Evolutionary conservation across 208 protist species (phyloP).

Genomic region (Trypanosoma boissoni): DNA sequence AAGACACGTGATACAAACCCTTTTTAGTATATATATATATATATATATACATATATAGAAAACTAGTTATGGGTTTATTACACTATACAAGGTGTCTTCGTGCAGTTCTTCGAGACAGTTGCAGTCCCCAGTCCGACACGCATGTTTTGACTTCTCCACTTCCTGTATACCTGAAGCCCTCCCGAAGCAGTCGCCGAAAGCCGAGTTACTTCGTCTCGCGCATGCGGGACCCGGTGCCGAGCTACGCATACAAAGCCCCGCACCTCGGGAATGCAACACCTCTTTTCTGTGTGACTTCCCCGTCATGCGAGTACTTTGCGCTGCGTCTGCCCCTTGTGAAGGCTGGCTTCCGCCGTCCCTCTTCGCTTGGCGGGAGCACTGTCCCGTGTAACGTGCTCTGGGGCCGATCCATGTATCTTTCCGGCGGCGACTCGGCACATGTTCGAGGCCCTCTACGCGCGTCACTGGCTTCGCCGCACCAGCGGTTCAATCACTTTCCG

Average conservation of each 20-base stretch:
- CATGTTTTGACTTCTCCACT: too few species aligned
- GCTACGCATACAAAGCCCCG: constrained; percentile 30
- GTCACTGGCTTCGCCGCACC: constrained; percentile 27
- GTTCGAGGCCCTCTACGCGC: constrained; percentile 13
- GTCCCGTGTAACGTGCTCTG: constrained; percentile 68
- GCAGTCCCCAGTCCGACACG: too few species aligned
- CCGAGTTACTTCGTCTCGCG: constrained; percentile 77
- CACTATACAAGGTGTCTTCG: too few species aligned
- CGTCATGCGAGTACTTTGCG: constrained; percentile 95
- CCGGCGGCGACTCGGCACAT: constrained; percentile 9
- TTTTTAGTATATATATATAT: too few species aligned
- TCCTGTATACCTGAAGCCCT: constrained; percentile 74
- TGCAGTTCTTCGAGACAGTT: too few species aligned
- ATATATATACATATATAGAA: too few species aligned
- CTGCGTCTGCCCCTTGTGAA: constrained; percentile 90
- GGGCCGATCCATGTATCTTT: constrained; percentile 62
- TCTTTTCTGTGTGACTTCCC: constrained; percentile 71
- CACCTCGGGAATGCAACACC: constrained; percentile 56
- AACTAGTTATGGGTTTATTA: too few species aligned
- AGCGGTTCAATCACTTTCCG: constrained; percentile 90
- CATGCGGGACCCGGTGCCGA: constrained; percentile 45
- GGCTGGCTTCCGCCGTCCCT: constrained; percentile 74
- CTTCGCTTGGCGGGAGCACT: constrained; percentile 9
- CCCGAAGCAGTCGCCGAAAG: constrained; percentile 52
- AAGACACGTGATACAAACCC: too few species aligned